Percentiles rank a stretch among this genome's conserved stretches.
Evolutionary conservation across 2,329 filamentous ascomycete species (phyloP).

Genomic region (Penicillium sp.): DNA sequence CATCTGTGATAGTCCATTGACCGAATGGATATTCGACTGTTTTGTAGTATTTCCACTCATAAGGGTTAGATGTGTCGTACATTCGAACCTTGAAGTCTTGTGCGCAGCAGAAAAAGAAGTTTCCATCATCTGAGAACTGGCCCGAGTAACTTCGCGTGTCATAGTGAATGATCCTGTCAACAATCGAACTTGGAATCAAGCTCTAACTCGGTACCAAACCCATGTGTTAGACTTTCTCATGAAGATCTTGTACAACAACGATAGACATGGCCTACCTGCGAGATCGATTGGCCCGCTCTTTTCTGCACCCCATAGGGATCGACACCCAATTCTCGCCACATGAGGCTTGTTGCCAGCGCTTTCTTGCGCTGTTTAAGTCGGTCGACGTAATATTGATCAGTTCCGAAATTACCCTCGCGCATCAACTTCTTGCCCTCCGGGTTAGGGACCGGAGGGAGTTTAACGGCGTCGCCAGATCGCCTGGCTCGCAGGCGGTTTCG

Average conservation of each 20-base stretch:
- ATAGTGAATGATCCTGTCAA: conserved; percentile 87
- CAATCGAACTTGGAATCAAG: conserved; percentile 72
- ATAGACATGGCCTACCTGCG: conserved; percentile 54
- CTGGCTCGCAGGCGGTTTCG: conserved; percentile 50
- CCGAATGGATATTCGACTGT: conserved; percentile 81
- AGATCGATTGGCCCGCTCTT: conserved; percentile 65
- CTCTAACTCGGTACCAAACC: conserved; percentile 48
- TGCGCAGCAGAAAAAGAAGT: conserved; percentile 91
- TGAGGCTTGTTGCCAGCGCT: conserved; percentile 65
- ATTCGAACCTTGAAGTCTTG: conserved; percentile 94
- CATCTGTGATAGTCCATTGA: conserved; percentile 95
- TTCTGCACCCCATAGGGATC: conserved; percentile 58
- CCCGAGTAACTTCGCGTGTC: conserved; percentile 86
- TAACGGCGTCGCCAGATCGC: conserved; percentile 44
- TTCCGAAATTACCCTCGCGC: conserved; percentile 77
- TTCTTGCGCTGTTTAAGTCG: conserved; percentile 56
- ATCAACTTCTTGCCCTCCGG: conserved; percentile 74
- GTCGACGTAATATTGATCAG: conserved; percentile 58
- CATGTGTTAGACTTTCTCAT: not conserved
- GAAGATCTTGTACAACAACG: not conserved
- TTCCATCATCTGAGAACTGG: conserved; percentile 94
- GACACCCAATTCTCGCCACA: conserved; percentile 80
- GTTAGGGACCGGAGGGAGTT: conserved; percentile 82
- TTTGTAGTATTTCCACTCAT: conserved; percentile 95
- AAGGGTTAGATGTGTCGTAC: conserved; percentile 96